A percentile compares a stretch with the other conserved stretches of the same genome.
These are phyloP conservation scores for Didymella exigua DNA, from an alignment of 2,329 filamentous ascomycete genomes.

Conservation along the genomic window DNA sequence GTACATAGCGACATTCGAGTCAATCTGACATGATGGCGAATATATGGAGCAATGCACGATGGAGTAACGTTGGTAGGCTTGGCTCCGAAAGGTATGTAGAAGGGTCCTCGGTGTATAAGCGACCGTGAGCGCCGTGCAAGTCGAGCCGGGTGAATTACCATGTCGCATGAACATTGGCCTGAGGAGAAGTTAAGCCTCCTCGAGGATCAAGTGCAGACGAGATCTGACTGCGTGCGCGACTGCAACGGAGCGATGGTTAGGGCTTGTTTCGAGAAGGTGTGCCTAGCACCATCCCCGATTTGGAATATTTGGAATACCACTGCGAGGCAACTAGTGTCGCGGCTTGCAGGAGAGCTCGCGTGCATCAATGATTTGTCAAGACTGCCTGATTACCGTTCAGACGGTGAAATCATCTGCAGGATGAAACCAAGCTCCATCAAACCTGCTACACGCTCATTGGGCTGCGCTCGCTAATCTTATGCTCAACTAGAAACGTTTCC, in stretches of 20 bases:
- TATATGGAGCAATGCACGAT: not conserved
- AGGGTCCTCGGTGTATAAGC: not conserved
- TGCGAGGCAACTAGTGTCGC: slow-evolving; percentile 12
- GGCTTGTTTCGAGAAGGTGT: slow-evolving; percentile 22
- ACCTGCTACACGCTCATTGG: slow-evolving; percentile 17
- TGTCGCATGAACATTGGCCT: not conserved
- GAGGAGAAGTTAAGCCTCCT: slow-evolving; percentile 5
- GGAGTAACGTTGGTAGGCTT: not conserved
- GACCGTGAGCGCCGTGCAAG: not conserved
- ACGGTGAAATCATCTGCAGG: slow-evolving; percentile 2
- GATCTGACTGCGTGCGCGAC: slow-evolving; percentile 11
- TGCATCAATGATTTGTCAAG: slow-evolving; percentile 29
- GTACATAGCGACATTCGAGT: not conserved
- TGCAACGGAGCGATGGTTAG: slow-evolving; percentile 5
- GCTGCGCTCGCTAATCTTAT: not conserved
- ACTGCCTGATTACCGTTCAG: slow-evolving; percentile 1
- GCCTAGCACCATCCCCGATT: slow-evolving; percentile 27
- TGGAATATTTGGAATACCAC: slow-evolving; percentile 39
- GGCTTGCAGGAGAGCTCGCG: slow-evolving; percentile 4
- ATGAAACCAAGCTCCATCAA: slow-evolving; percentile 1
- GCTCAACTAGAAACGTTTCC: not conserved
- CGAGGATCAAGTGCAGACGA: slow-evolving; percentile 12
- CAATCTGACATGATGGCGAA: not conserved
- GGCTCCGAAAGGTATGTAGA: not conserved
- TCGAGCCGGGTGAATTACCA: not conserved